Conservation (phyloP, 139 green algal genomes). For the Edaphochlamys debaryana region DNA sequence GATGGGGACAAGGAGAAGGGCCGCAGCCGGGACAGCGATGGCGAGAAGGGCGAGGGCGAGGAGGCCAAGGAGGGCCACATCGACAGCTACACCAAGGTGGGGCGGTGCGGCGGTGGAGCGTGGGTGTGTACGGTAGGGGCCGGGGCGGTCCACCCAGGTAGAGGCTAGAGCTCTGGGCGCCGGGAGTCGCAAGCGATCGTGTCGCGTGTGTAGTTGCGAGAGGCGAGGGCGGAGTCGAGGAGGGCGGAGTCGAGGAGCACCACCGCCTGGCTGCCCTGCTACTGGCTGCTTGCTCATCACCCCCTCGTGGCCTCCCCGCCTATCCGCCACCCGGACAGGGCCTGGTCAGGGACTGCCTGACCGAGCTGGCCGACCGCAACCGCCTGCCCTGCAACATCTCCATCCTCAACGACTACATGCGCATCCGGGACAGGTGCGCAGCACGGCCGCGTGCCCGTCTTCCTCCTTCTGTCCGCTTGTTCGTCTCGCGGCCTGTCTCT, state of each 20-base stretch:
- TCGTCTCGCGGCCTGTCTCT: no score
- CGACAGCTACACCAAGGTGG: background rate
- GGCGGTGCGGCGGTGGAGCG: background rate
- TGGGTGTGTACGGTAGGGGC: background rate
- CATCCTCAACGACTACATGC: conserved; percentile 46
- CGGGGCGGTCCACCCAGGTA: background rate
- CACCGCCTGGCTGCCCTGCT: no score
- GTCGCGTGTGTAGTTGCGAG: no score
- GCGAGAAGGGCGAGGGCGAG: background rate
- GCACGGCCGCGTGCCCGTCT: no score
- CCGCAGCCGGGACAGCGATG: no score
- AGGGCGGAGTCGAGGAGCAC: no score
- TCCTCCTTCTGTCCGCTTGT: no score
- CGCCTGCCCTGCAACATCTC: conserved; percentile 45
- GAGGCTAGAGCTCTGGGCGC: background rate
- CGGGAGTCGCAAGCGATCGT: no score
- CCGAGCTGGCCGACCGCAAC: conserved; percentile 15
- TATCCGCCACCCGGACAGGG: no score
- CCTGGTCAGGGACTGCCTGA: conserved; percentile 8
- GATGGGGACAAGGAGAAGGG: background rate
- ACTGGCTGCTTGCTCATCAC: no score
- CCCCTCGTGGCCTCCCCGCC: no score
- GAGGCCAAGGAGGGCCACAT: background rate
- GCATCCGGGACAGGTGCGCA: conserved; percentile 15
- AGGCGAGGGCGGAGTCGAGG: no score